phyloP scores from a whole-genome alignment of 2,329 filamentous ascomycete genomes.

The Aureobasidium melanogenum region DNA sequence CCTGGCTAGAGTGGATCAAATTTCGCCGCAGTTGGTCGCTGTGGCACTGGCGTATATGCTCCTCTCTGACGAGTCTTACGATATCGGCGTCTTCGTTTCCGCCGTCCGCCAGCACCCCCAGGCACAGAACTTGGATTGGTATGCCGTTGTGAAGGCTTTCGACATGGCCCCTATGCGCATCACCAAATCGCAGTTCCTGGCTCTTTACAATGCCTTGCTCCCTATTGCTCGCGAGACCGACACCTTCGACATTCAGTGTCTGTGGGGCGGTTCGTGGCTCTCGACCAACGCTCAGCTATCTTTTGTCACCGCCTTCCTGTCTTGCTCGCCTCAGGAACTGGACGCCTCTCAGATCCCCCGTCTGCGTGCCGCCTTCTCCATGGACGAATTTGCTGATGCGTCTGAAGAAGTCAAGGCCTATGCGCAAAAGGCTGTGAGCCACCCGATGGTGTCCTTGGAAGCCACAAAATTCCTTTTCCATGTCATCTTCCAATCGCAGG shows the following conservation, averaged over 20 bases:
- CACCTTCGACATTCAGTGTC: conserved; percentile 69
- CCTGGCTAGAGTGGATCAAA: conserved; percentile 45
- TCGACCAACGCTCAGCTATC: conserved; percentile 81
- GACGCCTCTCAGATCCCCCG: conserved; percentile 80
- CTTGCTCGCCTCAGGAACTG: conserved; percentile 63
- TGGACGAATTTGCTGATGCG: conserved; percentile 53
- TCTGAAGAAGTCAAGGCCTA: conserved; percentile 51
- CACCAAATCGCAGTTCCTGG: conserved; percentile 69
- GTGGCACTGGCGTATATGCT: conserved; percentile 65
- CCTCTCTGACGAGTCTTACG: conserved; percentile 55
- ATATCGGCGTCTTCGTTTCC: conserved; percentile 56
- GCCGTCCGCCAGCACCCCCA: conserved; percentile 47
- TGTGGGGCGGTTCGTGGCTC: conserved; percentile 79
- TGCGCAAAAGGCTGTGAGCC: conserved; percentile 62
- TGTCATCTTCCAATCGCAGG: conserved; percentile 50
- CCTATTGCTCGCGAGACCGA: conserved; percentile 56
- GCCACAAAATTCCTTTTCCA: conserved; percentile 63
- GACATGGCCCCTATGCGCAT: conserved; percentile 71
- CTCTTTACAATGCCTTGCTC: conserved; percentile 69
- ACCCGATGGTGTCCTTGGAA: conserved; percentile 80
- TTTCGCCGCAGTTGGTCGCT: conserved; percentile 66
- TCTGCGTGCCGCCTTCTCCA: conserved; percentile 66
- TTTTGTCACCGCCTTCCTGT: conserved; percentile 83
- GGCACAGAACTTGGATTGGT: conserved; percentile 52
- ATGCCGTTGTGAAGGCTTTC: conserved; percentile 66